Evolutionary conservation across 1,284 basidiomycete species (phyloP).

Genomic region (Gomphus bonarii): DNA sequence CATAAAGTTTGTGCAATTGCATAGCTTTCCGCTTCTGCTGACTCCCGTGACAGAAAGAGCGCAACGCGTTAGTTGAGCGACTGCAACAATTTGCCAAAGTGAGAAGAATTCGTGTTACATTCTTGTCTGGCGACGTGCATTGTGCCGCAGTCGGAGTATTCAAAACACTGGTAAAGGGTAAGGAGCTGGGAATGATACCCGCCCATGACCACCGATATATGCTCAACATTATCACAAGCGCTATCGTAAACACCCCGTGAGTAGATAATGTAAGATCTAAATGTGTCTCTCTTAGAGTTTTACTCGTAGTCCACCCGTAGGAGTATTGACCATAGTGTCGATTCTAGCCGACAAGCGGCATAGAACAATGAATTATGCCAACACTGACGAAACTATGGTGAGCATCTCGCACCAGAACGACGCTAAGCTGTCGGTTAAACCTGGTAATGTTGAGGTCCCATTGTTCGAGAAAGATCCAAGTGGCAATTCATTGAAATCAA

Average conservation of each 20-base stretch:
- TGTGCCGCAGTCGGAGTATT: conserved; percentile 75
- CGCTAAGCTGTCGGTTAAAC: background rate
- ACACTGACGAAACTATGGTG: conserved; percentile 84
- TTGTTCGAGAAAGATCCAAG: conserved; percentile 74
- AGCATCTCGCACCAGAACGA: conserved; percentile 6
- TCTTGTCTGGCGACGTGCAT: conserved; percentile 89
- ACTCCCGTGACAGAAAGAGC: conserved; percentile 51
- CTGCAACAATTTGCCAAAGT: conserved; percentile 60
- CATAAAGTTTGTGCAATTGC: conserved; percentile 50
- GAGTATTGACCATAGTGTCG: conserved; percentile 74
- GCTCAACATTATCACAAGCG: conserved; percentile 73
- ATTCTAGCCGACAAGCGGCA: conserved; percentile 77
- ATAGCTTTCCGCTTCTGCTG: background rate
- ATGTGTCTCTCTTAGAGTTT: conserved; percentile 3
- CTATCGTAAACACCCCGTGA: conserved; percentile 76
- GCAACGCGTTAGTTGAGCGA: conserved; percentile 82
- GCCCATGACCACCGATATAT: conserved; percentile 72
- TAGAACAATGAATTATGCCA: conserved; percentile 62
- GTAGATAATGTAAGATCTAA: conserved; percentile 19
- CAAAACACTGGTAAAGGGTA: conserved; percentile 47
- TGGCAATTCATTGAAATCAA: conserved; percentile 57
- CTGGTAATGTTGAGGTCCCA: conserved; percentile 45
- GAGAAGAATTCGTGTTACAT: conserved; percentile 62
- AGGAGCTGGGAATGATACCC: conserved; percentile 44
- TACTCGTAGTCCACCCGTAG: conserved; percentile 50